A percentile compares a stretch with the other conserved stretches of the same genome.
phyloP scores from a whole-genome alignment of 768 basidiomycete genomes.

The Piloderma croceum region DNA sequence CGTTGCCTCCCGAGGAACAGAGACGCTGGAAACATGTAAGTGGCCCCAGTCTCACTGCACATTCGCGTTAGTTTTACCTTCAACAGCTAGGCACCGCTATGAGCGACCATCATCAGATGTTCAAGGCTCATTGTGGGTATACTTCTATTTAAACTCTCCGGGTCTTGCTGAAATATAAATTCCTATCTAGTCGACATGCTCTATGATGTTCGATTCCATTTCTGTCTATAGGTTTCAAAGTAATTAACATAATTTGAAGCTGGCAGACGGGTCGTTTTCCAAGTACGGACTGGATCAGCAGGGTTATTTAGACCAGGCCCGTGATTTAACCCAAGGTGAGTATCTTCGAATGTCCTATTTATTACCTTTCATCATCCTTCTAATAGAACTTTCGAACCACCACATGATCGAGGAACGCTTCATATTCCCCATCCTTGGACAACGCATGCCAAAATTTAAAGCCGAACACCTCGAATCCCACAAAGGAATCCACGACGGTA shows the following conservation, averaged over 20 bases:
- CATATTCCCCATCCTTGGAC: constrained; percentile 47
- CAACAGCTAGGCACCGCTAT: no score
- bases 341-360: background rate
- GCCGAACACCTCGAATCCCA: constrained; percentile 44
- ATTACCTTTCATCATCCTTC: background rate
- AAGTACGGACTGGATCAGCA: constrained; percentile 38
- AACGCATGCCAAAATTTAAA: constrained; percentile 44
- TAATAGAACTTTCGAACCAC: constrained; percentile 46
- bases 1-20: no score
- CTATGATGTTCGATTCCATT: constrained; percentile 31
- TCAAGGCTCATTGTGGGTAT: no score
- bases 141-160: no score
- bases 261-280: constrained; percentile 48
- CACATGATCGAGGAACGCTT: constrained; percentile 51
- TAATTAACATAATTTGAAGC: constrained; percentile 22
- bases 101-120: no score
- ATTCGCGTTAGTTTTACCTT: no score
- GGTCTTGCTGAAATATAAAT: no score
- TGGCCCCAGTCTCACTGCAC: no score
- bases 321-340: constrained; percentile 37
- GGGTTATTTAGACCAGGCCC: constrained; percentile 36
- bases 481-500: constrained; percentile 51
- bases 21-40: no score
- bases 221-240: background rate
- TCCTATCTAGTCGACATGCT: constrained; percentile 34